Conservation (phyloP, 1,139 yeast species). For the Yamadazyma jaroonii region DNA sequence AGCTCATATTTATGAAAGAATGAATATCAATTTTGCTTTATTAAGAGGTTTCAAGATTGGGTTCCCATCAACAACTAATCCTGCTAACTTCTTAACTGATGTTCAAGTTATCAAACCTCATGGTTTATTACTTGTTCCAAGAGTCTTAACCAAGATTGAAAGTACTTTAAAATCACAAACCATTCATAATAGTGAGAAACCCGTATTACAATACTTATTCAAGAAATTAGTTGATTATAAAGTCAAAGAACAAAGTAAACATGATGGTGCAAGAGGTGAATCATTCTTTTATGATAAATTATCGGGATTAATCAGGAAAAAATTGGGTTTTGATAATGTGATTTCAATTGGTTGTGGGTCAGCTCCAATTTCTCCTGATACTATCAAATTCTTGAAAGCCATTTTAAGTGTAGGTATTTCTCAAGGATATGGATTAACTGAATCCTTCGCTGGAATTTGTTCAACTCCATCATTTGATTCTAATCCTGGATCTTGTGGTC, state of each 20-base stretch:
- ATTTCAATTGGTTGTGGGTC: slow-evolving; percentile 51
- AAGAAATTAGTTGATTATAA: slow-evolving; percentile 31
- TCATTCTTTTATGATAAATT: slow-evolving; percentile 47
- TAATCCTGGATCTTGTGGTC: slow-evolving; percentile 65
- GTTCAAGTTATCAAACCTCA: slow-evolving; percentile 54
- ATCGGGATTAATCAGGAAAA: slow-evolving; percentile 49
- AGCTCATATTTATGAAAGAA: slow-evolving; percentile 43
- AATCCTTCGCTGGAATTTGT: slow-evolving; percentile 64
- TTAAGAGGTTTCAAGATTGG: slow-evolving; percentile 39
- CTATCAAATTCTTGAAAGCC: slow-evolving; percentile 60
- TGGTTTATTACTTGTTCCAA: slow-evolving; percentile 57
- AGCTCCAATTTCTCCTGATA: slow-evolving; percentile 68
- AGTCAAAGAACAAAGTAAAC: slow-evolving; percentile 25
- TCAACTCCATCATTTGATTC: slow-evolving; percentile 40
- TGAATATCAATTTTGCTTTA: slow-evolving; percentile 27
- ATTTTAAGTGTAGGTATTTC: slow-evolving; percentile 55
- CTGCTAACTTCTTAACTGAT: slow-evolving; percentile 53
- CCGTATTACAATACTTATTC: slow-evolving; percentile 23
- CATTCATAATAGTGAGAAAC: slow-evolving; percentile 36
- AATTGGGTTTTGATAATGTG: slow-evolving; percentile 56
- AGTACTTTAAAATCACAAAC: slow-evolving; percentile 45
- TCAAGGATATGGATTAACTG: slow-evolving; percentile 82
- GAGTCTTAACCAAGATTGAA: slow-evolving; percentile 64
- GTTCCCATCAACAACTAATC: slow-evolving; percentile 43
- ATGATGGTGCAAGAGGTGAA: slow-evolving; percentile 28